Evolutionary conservation across 345 rosid species (phyloP).

Genomic region (Kernera saxatilis): DNA sequence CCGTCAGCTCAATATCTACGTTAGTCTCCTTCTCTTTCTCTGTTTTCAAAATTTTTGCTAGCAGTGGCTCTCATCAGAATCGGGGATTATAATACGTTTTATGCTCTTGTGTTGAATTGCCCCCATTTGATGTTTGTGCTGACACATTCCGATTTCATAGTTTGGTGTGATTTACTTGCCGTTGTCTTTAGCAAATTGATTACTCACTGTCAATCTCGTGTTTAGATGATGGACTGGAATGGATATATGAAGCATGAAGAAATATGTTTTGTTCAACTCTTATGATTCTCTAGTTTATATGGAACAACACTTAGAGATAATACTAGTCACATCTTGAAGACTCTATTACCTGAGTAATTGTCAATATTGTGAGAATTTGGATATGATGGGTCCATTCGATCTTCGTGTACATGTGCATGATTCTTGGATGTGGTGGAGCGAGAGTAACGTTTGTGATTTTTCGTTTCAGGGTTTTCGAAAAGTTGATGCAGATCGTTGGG

Average conservation of each 20-base stretch:
- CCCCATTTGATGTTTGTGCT: neutral
- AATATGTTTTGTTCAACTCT: neutral
- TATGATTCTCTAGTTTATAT: neutral
- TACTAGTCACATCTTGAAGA: neutral
- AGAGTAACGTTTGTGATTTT: slow-evolving; percentile 8
- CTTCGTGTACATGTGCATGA: neutral
- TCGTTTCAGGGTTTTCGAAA: slow-evolving; percentile 79
- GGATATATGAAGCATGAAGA: neutral
- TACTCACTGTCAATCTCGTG: neutral
- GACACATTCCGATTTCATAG: neutral
- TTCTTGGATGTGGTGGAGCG: neutral
- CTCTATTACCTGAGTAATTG: neutral
- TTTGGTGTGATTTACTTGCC: neutral
- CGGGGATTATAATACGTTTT: neutral
- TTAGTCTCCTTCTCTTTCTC: slow-evolving; percentile 30
- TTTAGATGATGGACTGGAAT: neutral
- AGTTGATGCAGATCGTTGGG: slow-evolving; percentile 81
- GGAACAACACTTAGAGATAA: neutral
- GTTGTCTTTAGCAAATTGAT: neutral
- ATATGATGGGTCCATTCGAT: neutral
- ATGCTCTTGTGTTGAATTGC: neutral
- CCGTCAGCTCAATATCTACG: slow-evolving; percentile 89
- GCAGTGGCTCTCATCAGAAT: neutral
- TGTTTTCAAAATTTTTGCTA: neutral
- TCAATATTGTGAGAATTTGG: neutral